Conservation (phyloP, 2,329 filamentous ascomycete species). For the Juglanconis oblonga region DNA sequence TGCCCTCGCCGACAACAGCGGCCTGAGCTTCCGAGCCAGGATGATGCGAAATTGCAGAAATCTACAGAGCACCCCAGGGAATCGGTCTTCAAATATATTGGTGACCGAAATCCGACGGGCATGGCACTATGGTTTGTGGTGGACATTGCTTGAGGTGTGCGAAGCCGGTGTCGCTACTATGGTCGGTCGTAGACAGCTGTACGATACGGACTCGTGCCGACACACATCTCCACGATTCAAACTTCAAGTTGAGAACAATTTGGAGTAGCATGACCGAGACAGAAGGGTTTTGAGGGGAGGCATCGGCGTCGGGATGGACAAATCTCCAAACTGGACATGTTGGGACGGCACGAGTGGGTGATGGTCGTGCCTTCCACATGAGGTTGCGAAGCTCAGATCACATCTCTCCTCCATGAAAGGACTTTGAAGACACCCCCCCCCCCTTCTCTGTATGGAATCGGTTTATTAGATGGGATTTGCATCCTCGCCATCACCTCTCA, state of each 20-base stretch:
- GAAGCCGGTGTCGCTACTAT: not conserved
- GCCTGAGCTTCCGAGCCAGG: constrained; percentile 8
- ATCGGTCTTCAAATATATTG: not conserved
- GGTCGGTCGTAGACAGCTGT: not conserved
- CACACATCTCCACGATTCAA: not conserved
- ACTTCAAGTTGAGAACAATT: not conserved
- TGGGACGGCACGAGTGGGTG: not conserved
- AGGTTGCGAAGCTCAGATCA: not conserved
- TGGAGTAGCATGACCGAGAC: not conserved
- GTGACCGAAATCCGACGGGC: not conserved
- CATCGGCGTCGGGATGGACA: not conserved
- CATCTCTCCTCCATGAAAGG: not conserved
- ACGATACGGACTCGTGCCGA: not conserved
- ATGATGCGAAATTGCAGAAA: not conserved
- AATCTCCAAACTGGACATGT: no score
- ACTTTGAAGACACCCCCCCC: not conserved
- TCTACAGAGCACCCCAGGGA: no score
- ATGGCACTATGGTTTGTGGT: not conserved
- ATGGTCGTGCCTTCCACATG: not conserved
- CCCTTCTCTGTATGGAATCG: not conserved
- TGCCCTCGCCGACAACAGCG: constrained; percentile 35
- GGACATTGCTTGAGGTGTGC: not conserved
- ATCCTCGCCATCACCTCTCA: constrained; percentile 8
- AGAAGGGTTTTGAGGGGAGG: not conserved
- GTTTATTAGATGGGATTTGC: not conserved